Conservation (phyloP, 2,329 filamentous ascomycete genomes). For the Piedraia hortae region DNA sequence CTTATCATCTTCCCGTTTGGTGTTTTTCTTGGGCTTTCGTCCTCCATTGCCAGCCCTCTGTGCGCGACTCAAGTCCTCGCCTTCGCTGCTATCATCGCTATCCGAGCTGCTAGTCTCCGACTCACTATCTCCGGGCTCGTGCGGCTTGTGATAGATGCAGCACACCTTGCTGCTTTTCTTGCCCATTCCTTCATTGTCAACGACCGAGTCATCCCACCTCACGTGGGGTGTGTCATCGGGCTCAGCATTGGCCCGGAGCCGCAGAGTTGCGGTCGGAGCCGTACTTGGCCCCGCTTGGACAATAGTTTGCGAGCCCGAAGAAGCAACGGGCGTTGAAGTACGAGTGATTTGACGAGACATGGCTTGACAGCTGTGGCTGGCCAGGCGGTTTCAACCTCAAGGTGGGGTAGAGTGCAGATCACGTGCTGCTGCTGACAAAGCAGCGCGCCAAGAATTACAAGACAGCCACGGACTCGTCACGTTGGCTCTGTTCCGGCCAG, state of each 20-base stretch:
- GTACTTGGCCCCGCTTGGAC: slow-evolving; percentile 5
- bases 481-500: too few species aligned
- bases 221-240: slow-evolving; percentile 31
- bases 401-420: too few species aligned
- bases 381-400: too few species aligned
- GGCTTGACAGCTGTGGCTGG: too few species aligned
- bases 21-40: slow-evolving; percentile 29
- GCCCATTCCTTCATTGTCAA: slow-evolving; percentile 86
- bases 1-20: slow-evolving; percentile 20
- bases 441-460: too few species aligned
- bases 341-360: too few species aligned
- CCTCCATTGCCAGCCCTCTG: slow-evolving; percentile 16
- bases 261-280: slow-evolving; percentile 10
- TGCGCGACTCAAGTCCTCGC: slow-evolving; percentile 22
- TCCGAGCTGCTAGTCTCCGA: slow-evolving; percentile 32
- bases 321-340: too few species aligned
- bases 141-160: slow-evolving; percentile 87
- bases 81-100: slow-evolving; percentile 27
- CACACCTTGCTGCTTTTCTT: slow-evolving; percentile 97
- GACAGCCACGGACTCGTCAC: too few species aligned
- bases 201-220: slow-evolving; percentile 73
- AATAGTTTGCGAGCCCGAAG: slow-evolving; percentile 11
- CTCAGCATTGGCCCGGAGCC: slow-evolving; percentile 15
- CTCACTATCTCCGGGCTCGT: slow-evolving; percentile 56
- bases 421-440: too few species aligned